These are phyloP conservation scores for Apostasia shenzhenica DNA, from an alignment of 106 monocot species.

Conservation along the genomic window DNA sequence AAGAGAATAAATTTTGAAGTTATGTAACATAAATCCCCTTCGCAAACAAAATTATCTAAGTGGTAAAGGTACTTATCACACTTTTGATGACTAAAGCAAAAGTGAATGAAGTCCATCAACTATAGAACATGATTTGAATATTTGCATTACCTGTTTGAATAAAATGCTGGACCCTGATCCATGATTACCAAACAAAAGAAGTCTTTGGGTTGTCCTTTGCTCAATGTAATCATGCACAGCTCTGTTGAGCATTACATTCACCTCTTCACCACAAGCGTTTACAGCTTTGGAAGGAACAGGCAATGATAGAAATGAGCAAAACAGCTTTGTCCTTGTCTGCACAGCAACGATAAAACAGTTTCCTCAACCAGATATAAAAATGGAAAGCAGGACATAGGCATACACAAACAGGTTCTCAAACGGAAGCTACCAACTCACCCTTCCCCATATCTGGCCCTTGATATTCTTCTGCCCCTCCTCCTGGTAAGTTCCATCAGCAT, in stretches of 20 bases:
- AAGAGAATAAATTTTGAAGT: too few species aligned
- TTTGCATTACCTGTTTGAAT: constrained; percentile 75
- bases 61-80: too few species aligned
- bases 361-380: neutral
- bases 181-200: constrained; percentile 66
- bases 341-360: neutral
- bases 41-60: too few species aligned
- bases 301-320: constrained; percentile 80
- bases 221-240: constrained; percentile 49
- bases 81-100: too few species aligned
- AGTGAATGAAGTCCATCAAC: too few species aligned
- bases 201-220: constrained; percentile 56
- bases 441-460: constrained; percentile 77
- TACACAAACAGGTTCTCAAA: too few species aligned
- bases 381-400: neutral
- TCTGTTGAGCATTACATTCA: constrained; percentile 24
- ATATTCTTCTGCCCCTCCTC: constrained; percentile 93
- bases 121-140: neutral
- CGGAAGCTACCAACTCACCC: constrained; percentile 29
- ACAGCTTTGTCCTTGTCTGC: constrained; percentile 72
- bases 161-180: constrained; percentile 88
- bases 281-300: constrained; percentile 53
- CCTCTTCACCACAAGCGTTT: constrained; percentile 35
- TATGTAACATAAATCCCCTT: too few species aligned
- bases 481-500: constrained; percentile 96